phyloP scores from a whole-genome alignment of 1,284 basidiomycete genomes.

The Stereum hirsutum region DNA sequence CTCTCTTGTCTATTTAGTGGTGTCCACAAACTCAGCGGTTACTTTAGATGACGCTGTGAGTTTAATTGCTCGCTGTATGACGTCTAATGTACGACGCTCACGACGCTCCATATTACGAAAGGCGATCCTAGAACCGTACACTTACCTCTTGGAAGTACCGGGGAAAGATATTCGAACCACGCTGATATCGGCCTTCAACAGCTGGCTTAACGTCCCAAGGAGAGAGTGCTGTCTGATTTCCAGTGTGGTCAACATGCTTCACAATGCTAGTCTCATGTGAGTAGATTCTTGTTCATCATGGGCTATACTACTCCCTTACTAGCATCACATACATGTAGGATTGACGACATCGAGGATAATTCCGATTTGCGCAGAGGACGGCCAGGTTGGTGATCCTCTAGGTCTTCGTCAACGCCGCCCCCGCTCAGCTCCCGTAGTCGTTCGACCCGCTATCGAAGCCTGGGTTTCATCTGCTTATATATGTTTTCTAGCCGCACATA shows the following conservation, averaged over 20 bases:
- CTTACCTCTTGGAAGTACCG: conserved; percentile 77
- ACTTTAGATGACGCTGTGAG: too few species aligned
- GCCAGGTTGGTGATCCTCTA: conserved; percentile 60
- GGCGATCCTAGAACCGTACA: conserved; percentile 83
- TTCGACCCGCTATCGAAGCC: too few species aligned
- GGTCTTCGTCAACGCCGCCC: too few species aligned
- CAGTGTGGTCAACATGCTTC: conserved; percentile 86
- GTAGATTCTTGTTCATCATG: conserved; percentile 17
- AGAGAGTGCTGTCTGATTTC: conserved; percentile 69
- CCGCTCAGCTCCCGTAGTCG: too few species aligned
- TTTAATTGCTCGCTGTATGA: too few species aligned
- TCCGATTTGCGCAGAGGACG: conserved; percentile 84
- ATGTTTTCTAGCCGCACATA: conserved; percentile 50
- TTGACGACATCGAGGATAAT: conserved; percentile 98
- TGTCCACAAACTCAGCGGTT: too few species aligned
- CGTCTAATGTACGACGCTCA: too few species aligned
- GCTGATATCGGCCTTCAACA: conserved; percentile 92
- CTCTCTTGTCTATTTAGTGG: too few species aligned
- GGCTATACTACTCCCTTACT: not conserved
- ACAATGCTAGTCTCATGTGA: conserved; percentile 89
- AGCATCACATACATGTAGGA: conserved; percentile 33
- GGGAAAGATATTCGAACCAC: conserved; percentile 91
- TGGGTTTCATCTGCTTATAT: too few species aligned
- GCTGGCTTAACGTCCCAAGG: conserved; percentile 80
- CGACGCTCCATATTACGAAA: too few species aligned